Conservation (phyloP, 257 asterid species). For the Solanum appendiculatum region DNA sequence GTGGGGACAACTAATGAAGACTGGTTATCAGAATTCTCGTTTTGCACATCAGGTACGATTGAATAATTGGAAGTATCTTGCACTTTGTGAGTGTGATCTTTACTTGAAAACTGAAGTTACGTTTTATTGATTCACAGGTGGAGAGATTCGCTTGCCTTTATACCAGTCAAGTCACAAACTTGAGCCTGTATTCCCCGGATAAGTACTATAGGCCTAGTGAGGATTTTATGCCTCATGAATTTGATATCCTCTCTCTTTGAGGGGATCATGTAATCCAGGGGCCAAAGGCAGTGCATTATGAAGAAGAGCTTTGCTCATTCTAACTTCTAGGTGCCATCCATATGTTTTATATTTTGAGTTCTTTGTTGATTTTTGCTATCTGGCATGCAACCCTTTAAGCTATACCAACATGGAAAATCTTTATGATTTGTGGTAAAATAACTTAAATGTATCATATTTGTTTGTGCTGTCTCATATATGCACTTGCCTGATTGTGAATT, state of each 20-base stretch:
- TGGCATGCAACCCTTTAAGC: not conserved
- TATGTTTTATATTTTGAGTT: not conserved
- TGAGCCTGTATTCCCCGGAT: constrained; percentile 82
- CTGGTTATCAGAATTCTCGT: constrained; percentile 95
- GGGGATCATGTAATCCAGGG: not conserved
- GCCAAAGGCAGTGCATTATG: not conserved
- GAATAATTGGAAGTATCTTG: not conserved
- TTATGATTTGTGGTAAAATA: not conserved
- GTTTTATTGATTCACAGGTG: constrained; percentile 32
- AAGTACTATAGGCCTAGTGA: constrained; percentile 90
- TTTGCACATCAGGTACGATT: constrained; percentile 87
- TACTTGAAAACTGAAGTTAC: not conserved
- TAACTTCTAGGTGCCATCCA: not conserved
- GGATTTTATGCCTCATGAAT: constrained; percentile 97
- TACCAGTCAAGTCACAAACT: constrained; percentile 73
- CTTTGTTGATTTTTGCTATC: not conserved
- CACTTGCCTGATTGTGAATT: not conserved
- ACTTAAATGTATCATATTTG: not conserved
- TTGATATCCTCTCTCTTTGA: constrained; percentile 47
- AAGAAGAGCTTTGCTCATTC: not conserved
- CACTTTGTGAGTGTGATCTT: not conserved
- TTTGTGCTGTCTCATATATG: not conserved
- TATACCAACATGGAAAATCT: not conserved
- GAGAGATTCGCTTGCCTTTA: constrained; percentile 98
- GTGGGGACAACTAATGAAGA: constrained; percentile 98